Base-by-base conservation (phyloP, 75 land plant species). In the Chamaecyparis obtusa region DNA sequence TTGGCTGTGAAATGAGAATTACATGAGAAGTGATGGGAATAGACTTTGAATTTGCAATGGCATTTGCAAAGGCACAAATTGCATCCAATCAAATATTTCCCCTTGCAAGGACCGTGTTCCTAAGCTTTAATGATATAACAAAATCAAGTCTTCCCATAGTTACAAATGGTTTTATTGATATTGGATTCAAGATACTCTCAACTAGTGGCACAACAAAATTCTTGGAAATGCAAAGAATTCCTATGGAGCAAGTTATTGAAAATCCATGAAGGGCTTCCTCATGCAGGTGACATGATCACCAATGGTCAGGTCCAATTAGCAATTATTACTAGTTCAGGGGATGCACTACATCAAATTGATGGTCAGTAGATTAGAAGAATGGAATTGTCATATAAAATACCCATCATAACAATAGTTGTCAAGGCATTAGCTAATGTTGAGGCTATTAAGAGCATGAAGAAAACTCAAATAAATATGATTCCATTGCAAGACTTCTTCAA, bases 11-110 rank as follows among this genome's bases (percentile, higher is more conserved):
- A 84, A 98, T 98, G 99, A 92, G 96, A 8, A 97, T 99, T 89
- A 98, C 99, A 3, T 99, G 99, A 57, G 99, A 98, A 87, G 99
- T 98, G 17, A 98, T 98, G 99, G 99, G 99, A 46, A 97, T 98
- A 77, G 96, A 94, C 83, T 94, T 80, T 87, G 89, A 91, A n/a
- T n/a, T n/a, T n/a, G n/a, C n/a, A n/a, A n/a, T n/a, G n/a, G n/a
- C n/a, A n/a, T n/a, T n/a, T n/a, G n/a, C n/a, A n/a, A n/a, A n/a
- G n/a, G n/a, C n/a, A n/a, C n/a, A n/a, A n/a, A n/a, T n/a, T n/a
- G n/a, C n/a, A n/a, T n/a, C n/a, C n/a, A n/a, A n/a, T n/a, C n/a
- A n/a, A n/a, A n/a, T n/a, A n/a, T n/a, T n/a, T 32, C 99, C 99
- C 9, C 88, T 93, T 32, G 83, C 90, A 32, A 99, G 99, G 13